Base-by-base conservation (phyloP, 148 eudicot genomes). In the Euryodendron excelsum region DNA sequence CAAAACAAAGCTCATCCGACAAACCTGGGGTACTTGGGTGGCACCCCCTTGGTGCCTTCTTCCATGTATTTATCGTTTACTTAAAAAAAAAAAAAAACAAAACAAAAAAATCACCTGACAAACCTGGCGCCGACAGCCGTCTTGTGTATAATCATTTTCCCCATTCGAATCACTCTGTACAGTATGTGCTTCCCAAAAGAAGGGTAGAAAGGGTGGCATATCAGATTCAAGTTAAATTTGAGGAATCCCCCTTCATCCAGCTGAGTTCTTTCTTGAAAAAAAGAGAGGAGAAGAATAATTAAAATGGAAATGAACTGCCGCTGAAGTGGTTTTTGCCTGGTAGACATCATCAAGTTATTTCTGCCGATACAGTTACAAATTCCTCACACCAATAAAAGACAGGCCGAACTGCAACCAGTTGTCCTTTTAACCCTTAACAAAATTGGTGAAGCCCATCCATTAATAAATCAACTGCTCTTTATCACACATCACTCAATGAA, bases 141-240 rank as follows among this genome's bases (percentile, higher is more conserved):
- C 48, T 31, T n/a, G 4, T 37, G 20, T n/a, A n/a, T 66, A 21
- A 25, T 37, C 33, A 4, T 17, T 78, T 55, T 7, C 27, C 74
- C 44, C 27, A 8, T 3, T 20, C 47, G 37, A 69, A 78, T 55
- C 55, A 63, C 68, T 20, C 52, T 80, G 77, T 73, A 72, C 72
- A 80, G 73, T 73, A 80, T 80, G 73, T 74, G 55, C 21, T 41
- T n/a, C 47, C 70, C 56, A 70, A 44, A 2, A 37, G n/a, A 78
- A 28, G 34, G 21, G 37, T 21, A 23, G n/a, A n/a, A n/a, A n/a
- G n/a, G n/a, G n/a, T n/a, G n/a, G 69, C 39, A 73, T 69, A 21
- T 44, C 77, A 2, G n/a, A 25, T 52, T 71, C 61, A 45, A 70
- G 13, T 41, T 64, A 56, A 56, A 9, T 47, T 39, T 15, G 23